Conservation (phyloP, 352 stramenopile species). For the Peronospora belbahrii region DNA sequence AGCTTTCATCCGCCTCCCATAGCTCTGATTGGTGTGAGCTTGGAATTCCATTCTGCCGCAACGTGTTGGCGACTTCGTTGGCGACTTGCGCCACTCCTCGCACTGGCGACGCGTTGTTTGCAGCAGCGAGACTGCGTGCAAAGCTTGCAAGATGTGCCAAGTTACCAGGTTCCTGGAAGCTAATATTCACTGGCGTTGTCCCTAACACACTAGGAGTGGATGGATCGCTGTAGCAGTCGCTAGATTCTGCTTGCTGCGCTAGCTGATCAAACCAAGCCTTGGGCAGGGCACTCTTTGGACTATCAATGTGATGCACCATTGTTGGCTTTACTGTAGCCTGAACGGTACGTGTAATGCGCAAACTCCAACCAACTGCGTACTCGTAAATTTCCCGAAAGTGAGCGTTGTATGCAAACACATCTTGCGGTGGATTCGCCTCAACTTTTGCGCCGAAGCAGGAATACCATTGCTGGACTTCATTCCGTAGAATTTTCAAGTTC, state of each 20-base stretch:
- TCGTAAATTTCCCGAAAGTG: slow-evolving; percentile 80
- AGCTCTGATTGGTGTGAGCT: slow-evolving; percentile 44
- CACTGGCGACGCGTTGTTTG: slow-evolving; percentile 15
- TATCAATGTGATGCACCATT: slow-evolving; percentile 52
- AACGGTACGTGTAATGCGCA: slow-evolving; percentile 70
- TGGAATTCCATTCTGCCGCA: slow-evolving; percentile 31
- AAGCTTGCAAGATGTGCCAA: slow-evolving; percentile 66
- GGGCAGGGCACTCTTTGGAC: slow-evolving; percentile 63
- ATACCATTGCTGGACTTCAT: slow-evolving; percentile 80
- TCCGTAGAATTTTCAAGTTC: slow-evolving; percentile 64
- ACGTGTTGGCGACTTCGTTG: slow-evolving; percentile 73
- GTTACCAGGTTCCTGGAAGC: slow-evolving; percentile 58
- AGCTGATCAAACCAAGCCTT: slow-evolving; percentile 76
- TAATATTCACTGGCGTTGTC: slow-evolving; percentile 22
- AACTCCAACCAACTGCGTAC: slow-evolving; percentile 64
- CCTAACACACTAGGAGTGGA: slow-evolving; percentile 23
- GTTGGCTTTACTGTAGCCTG: slow-evolving; percentile 73
- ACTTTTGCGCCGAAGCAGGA: slow-evolving; percentile 73
- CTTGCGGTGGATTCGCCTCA: slow-evolving; percentile 55
- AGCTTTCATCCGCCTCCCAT: slow-evolving; percentile 55
- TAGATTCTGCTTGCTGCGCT: slow-evolving; percentile 33
- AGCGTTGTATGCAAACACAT: slow-evolving; percentile 74
- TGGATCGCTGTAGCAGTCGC: slow-evolving; percentile 38
- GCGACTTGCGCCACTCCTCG: slow-evolving; percentile 35
- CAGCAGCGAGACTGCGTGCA: slow-evolving; percentile 46